Base-by-base conservation (phyloP, 495 filamentous ascomycete genomes). In the Cenococcum geophilum region DNA sequence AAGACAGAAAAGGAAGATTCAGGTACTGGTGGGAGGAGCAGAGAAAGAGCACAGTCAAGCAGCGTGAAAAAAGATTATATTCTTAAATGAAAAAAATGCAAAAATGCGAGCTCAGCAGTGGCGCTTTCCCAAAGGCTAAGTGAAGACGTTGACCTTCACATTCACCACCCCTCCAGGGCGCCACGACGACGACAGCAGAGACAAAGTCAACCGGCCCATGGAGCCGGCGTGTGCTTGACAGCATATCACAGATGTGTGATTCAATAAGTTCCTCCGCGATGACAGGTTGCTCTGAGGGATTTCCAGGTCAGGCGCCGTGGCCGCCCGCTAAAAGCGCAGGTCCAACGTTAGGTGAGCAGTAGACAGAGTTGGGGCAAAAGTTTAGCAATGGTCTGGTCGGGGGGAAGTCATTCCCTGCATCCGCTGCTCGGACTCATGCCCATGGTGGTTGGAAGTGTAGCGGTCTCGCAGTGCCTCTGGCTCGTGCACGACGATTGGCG, bases 341-440 rank as follows among this genome's bases (percentile, higher is more conserved):
- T 20, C 37, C 25, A 36, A 22, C 16, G 20, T n/a, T 23, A 53
- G 14, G 52, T 58, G 60, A 53, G 60, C 63, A 55, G 54, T 59
- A 60, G 55, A 57, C 34, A 5, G 40, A 32, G 22, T 54, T 35
- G 51, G 62, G 27, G 20, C 23, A 34, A 32, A 32, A 56, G 27
- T 60, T 61, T 23, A 64, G 58, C 54, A 35, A 21, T 57, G 23
- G 35, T n/a, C 12, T 18, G 36, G 8, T 23, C 34, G 34, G 53
- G 65, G 65, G 65, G 61, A 64, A 64, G 36, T 5, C 12, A 12
- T 59, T 23, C 65, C 61, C 54, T 68, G 61, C 65, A 64, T 63
- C 65, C 65, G 65, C 25, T n/a, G 22, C 49, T 23, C 49, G 21
- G 20, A 32, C 49, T 52, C 21, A 23, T 32, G 49, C 49, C 20